These are phyloP conservation scores for Populus alba DNA, from an alignment of 345 rosid genomes.

Conservation along the genomic window DNA sequence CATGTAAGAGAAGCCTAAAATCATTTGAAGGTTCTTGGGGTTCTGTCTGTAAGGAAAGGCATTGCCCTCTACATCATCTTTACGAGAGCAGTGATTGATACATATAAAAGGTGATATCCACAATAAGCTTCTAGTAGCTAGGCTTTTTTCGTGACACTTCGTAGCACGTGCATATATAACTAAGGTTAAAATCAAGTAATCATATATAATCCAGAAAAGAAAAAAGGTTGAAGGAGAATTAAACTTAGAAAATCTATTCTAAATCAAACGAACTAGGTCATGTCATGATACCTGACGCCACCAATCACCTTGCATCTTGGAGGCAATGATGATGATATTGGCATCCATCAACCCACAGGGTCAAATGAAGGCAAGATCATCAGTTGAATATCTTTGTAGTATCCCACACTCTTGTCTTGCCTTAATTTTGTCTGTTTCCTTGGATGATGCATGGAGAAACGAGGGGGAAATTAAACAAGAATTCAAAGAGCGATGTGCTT, in stretches of 20 bases:
- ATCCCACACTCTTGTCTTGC: not conserved
- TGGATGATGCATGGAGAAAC: no score
- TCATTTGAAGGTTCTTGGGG: not conserved
- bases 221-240: no score
- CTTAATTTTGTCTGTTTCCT: not conserved
- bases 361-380: not conserved
- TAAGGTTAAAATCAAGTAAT: not conserved
- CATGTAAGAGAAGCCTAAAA: not conserved
- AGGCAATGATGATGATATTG: not conserved
- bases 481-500: no score
- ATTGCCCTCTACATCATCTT: not conserved
- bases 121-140: not conserved
- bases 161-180: not conserved
- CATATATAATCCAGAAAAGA: not conserved
- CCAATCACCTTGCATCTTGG: not conserved
- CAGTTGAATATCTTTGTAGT: not conserved
- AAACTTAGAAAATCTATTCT: not conserved
- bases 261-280: not conserved
- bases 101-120: not conserved
- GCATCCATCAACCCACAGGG: not conserved
- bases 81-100: not conserved
- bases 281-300: not conserved
- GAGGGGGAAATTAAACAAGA: no score
- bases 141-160: not conserved
- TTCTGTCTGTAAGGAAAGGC: not conserved